Evolutionary conservation across 805 yeast species (phyloP).

Genomic region (Yamadazyma sp.): DNA sequence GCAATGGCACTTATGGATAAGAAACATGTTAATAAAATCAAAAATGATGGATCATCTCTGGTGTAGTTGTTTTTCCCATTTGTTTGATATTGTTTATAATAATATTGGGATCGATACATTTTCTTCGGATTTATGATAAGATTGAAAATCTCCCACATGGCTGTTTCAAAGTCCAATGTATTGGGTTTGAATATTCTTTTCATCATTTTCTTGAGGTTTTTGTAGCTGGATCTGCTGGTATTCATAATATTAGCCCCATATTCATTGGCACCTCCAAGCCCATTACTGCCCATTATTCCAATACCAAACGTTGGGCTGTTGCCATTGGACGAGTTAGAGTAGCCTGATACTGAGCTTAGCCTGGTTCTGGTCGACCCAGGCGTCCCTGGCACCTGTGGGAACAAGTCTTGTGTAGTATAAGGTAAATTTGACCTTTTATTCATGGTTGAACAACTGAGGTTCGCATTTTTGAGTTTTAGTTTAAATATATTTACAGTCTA

Average conservation of each 20-base stretch:
- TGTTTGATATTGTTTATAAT: conserved; percentile 53
- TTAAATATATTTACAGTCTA: too few relatives aligned
- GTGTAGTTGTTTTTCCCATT: conserved; percentile 56
- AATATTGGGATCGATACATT: conserved; percentile 74
- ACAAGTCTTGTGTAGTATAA: conserved; percentile 41
- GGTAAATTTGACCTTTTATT: conserved; percentile 39
- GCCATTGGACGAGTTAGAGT: conserved; percentile 1
- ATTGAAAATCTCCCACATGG: conserved; percentile 85
- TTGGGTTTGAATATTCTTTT: conserved; percentile 58
- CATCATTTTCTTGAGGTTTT: conserved; percentile 29
- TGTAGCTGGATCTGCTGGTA: too few relatives aligned
- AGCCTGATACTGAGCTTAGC: conserved; percentile 21
- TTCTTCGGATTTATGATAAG: conserved; percentile 72
- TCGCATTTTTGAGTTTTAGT: too few relatives aligned
- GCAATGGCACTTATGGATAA: conserved; percentile 74
- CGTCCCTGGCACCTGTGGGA: conserved; percentile 26
- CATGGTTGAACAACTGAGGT: too few relatives aligned
- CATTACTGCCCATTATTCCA: too few relatives aligned
- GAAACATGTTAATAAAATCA: conserved; percentile 65
- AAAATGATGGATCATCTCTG: conserved; percentile 89
- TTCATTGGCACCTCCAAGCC: too few relatives aligned
- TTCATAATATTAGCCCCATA: too few relatives aligned
- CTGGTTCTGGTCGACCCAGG: conserved; percentile 16
- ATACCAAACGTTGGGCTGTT: too few relatives aligned
- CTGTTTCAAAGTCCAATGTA: conserved; percentile 87